Conservation (phyloP, 768 basidiomycete species). For the Sutorius australiensis region DNA sequence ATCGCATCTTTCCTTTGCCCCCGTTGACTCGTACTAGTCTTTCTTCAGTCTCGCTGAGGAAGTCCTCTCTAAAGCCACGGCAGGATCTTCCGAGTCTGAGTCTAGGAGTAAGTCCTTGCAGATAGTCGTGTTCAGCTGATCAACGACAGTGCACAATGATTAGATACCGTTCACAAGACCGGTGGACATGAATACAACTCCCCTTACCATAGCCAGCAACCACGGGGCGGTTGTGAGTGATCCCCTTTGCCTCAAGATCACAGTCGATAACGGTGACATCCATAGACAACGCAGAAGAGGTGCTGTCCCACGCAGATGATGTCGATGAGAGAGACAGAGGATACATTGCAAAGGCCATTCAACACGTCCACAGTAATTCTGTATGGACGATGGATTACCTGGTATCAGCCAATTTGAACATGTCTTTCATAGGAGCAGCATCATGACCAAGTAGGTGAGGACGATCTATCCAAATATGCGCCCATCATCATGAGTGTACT, state of each 20-base stretch:
- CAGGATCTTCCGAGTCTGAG: constrained; percentile 1
- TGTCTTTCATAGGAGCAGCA: constrained; percentile 13
- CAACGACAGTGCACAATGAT: constrained; percentile 7
- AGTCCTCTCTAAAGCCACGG: constrained; percentile 49
- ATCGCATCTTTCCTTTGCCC: background rate
- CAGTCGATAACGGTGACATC: constrained; percentile 2
- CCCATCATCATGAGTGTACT: constrained; percentile 20
- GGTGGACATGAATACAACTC: constrained; percentile 64
- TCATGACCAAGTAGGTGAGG: constrained; percentile 8
- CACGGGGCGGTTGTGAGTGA: constrained; percentile 25
- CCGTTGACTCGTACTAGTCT: constrained; percentile 36
- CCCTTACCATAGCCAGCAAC: constrained; percentile 41
- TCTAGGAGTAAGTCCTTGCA: constrained; percentile 4
- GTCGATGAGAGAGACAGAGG: constrained; percentile 6
- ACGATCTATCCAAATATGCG: constrained; percentile 16
- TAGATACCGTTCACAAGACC: constrained; percentile 49
- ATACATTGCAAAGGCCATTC: constrained; percentile 15
- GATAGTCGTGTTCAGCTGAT: constrained; percentile 4
- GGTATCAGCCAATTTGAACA: constrained; percentile 1
- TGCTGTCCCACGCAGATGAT: constrained; percentile 45
- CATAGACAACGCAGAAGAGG: constrained; percentile 63
- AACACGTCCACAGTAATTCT: constrained; percentile 21
- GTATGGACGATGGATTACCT: constrained; percentile 5
- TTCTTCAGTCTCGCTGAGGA: constrained; percentile 71
- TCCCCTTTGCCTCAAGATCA: constrained; percentile 1